Percentiles rank a stretch among this genome's conserved stretches.
phyloP scores from a whole-genome alignment of 164 flowering plant species.

The Berberis thunbergii region DNA sequence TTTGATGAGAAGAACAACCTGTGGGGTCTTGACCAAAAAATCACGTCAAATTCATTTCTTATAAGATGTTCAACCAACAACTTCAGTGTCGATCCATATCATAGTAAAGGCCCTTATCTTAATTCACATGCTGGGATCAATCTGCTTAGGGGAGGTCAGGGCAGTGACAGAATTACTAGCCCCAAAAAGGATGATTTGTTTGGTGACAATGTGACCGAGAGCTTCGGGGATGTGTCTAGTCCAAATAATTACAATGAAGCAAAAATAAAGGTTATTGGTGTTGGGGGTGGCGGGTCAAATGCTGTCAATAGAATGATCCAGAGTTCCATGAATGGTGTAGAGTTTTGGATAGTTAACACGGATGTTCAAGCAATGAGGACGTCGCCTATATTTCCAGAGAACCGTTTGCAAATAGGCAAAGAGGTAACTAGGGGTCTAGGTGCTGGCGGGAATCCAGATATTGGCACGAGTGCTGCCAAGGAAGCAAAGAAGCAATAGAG shows the following conservation, averaged over 20 bases:
- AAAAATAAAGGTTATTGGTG: conserved; percentile 92
- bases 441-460: conserved; percentile 97
- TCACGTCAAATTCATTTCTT: conserved; percentile 3
- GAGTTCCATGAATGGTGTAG: conserved; percentile 91
- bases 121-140: conserved; percentile 74
- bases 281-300: conserved; percentile 99
- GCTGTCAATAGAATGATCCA: conserved; percentile 98
- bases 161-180: conserved; percentile 24
- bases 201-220: conserved; percentile 40
- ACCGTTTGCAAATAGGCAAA: conserved; percentile 82
- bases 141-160: conserved; percentile 74
- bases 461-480: conserved; percentile 93
- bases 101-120: conserved; percentile 61
- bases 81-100: conserved; percentile 36
- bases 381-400: conserved; percentile 79
- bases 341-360: conserved; percentile 98
- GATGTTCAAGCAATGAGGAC: conserved; percentile 96
- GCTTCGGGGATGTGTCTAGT: conserved; percentile 27
- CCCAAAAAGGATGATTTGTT: conserved; percentile 45
- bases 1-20: conserved; percentile 26
- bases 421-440: conserved; percentile 97
- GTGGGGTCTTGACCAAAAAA: conserved; percentile 23
- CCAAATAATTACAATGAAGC: conserved; percentile 59
- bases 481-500: conserved; percentile 79
- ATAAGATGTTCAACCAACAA: conserved; percentile 50